phyloP scores from a whole-genome alignment of 371 early-diverging fungal species.

The Mortierella sp. region DNA sequence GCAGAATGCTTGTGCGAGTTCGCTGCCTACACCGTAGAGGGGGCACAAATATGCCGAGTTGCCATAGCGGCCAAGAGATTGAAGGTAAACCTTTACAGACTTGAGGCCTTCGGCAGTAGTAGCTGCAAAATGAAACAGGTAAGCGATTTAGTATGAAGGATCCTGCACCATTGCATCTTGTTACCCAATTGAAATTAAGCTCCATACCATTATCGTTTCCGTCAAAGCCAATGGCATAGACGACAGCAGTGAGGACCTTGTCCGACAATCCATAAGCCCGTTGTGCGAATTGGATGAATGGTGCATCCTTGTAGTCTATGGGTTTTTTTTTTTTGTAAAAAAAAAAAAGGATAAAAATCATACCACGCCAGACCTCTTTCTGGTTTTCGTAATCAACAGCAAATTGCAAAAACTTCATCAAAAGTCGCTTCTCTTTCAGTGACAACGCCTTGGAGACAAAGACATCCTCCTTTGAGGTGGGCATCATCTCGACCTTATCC shows the following conservation, averaged over 20 bases:
- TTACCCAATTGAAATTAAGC: background rate
- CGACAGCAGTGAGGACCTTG: slow-evolving; percentile 74
- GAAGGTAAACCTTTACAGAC: slow-evolving; percentile 76
- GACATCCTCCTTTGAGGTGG: slow-evolving; percentile 94
- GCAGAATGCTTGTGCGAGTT: slow-evolving; percentile 94
- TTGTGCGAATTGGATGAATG: slow-evolving; percentile 65
- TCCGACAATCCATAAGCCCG: slow-evolving; percentile 76
- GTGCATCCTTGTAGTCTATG: slow-evolving; percentile 60
- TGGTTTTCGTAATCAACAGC: slow-evolving; percentile 67
- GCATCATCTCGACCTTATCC: slow-evolving; percentile 69
- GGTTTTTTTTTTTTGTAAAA: background rate
- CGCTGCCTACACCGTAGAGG: slow-evolving; percentile 92
- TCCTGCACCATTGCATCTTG: background rate
- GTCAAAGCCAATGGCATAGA: slow-evolving; percentile 81
- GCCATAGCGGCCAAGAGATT: slow-evolving; percentile 90
- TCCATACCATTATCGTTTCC: slow-evolving; percentile 56
- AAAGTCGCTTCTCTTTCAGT: slow-evolving; percentile 86
- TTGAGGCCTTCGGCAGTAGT: slow-evolving; percentile 73
- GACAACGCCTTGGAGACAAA: slow-evolving; percentile 82
- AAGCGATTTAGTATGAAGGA: background rate
- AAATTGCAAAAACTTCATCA: slow-evolving; percentile 90
- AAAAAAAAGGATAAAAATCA: slow-evolving; percentile 5
- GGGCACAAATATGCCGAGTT: slow-evolving; percentile 85
- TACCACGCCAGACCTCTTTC: slow-evolving; percentile 56
- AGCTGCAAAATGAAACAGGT: slow-evolving; percentile 41